phyloP scores from a whole-genome alignment of 352 stramenopile genomes.

The Globisporangium cederbergense region DNA sequence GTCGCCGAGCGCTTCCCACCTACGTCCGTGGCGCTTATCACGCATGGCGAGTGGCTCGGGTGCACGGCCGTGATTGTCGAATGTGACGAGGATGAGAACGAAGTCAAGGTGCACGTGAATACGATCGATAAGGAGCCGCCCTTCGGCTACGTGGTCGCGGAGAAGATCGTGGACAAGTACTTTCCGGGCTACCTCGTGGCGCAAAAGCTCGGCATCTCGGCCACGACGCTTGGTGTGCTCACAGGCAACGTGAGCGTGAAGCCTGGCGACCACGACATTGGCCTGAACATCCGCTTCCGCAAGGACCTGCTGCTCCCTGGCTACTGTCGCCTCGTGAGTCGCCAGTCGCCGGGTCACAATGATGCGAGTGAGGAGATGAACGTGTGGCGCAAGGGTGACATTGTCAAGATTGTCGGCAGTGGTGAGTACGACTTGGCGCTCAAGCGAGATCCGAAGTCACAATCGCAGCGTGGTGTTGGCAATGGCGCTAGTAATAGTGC shows the following conservation, averaged over 20 bases:
- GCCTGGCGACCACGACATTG: constrained; percentile 89
- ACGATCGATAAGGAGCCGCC: constrained; percentile 92
- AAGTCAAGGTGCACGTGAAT: constrained; percentile 89
- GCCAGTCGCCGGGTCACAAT: constrained; percentile 13
- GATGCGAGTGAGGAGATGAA: constrained; percentile 33
- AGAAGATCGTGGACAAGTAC: constrained; percentile 90
- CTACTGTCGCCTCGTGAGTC: constrained; percentile 83
- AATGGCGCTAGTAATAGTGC: neutral
- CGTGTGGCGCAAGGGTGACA: constrained; percentile 90
- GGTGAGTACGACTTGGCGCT: constrained; percentile 31
- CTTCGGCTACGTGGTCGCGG: constrained; percentile 95
- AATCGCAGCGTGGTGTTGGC: neutral
- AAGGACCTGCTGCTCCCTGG: constrained; percentile 89
- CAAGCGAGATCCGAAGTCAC: constrained; percentile 18
- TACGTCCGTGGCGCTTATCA: constrained; percentile 84
- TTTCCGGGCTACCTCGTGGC: constrained; percentile 73
- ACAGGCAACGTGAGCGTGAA: constrained; percentile 93
- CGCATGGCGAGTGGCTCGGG: constrained; percentile 88
- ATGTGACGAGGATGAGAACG: constrained; percentile 56
- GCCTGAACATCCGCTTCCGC: constrained; percentile 75
- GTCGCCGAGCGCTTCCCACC: constrained; percentile 90
- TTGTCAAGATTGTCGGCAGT: constrained; percentile 91
- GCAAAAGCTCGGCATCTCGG: constrained; percentile 90
- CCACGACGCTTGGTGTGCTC: constrained; percentile 91
- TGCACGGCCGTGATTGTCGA: constrained; percentile 84